Percentiles rank a stretch among this genome's conserved stretches.
These are phyloP conservation scores for Tetrahymena malaccensis DNA, from an alignment of 73 alveolate species.

Conservation along the genomic window DNA sequence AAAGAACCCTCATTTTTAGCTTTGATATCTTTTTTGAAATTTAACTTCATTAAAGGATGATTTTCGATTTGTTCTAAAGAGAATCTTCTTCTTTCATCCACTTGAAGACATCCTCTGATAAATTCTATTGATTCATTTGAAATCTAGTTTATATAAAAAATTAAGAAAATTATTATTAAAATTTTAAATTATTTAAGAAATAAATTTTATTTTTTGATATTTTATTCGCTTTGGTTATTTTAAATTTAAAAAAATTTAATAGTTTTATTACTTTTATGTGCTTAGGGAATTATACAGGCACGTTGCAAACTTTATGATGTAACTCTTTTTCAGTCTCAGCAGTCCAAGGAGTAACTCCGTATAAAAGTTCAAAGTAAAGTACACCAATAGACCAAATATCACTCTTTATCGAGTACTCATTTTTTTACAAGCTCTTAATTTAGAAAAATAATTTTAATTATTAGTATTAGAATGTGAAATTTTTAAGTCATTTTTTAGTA, in stretches of 20 bases:
- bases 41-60: conserved; percentile 10
- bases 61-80: conserved; percentile 25
- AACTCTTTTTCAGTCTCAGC: conserved; percentile 40
- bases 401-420: conserved; percentile 28
- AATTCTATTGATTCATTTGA: conserved; percentile 38
- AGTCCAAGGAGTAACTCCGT: conserved; percentile 36
- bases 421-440: background rate
- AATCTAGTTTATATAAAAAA: background rate
- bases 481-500: too few species aligned
- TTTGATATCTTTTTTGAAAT: conserved; percentile 2
- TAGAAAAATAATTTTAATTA: background rate
- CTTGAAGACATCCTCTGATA: conserved; percentile 13
- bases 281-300: conserved; percentile 18
- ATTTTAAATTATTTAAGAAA: too few species aligned
- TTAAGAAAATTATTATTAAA: background rate
- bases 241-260: too few species aligned
- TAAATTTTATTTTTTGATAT: too few species aligned
- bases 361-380: conserved; percentile 14
- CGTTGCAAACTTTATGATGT: conserved; percentile 29
- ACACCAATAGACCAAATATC: conserved; percentile 48
- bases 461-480: too few species aligned
- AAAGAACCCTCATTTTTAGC: conserved; percentile 1
- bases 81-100: conserved; percentile 29
- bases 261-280: background rate
- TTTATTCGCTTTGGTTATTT: too few species aligned